phyloP scores from a whole-genome alignment of 2,329 filamentous ascomycete genomes.

The Ophiosphaerella narmari region DNA sequence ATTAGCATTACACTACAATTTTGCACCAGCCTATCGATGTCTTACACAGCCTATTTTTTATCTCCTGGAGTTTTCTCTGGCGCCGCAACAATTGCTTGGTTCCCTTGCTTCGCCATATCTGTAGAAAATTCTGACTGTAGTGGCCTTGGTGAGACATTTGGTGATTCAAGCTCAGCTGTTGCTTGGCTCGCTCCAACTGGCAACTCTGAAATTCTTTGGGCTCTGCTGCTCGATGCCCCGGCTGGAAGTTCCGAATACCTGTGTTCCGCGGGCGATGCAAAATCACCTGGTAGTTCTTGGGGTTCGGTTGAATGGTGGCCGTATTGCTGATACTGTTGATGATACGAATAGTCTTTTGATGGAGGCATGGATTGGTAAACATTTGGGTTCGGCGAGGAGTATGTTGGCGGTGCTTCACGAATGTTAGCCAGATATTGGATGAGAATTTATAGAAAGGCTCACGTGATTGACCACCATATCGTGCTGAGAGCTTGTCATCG shows the following conservation, averaged over 20 bases:
- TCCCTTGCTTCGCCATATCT: constrained; percentile 13
- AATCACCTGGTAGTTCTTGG: constrained; percentile 24
- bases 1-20: constrained; percentile 1
- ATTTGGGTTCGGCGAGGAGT: constrained; percentile 25
- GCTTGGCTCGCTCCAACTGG: constrained; percentile 13
- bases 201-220: constrained; percentile 25
- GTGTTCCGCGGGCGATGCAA: constrained; percentile 5
- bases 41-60: not conserved
- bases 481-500: constrained; percentile 9
- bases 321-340: constrained; percentile 20
- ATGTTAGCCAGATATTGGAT: constrained; percentile 5
- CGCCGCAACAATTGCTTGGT: constrained; percentile 14
- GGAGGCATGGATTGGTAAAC: constrained; percentile 15
- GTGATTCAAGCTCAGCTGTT: constrained; percentile 25
- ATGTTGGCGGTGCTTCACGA: constrained; percentile 30
- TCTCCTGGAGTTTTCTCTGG: constrained; percentile 4
- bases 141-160: constrained; percentile 20
- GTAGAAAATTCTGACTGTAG: constrained; percentile 15
- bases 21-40: not conserved
- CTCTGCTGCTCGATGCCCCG: constrained; percentile 7
- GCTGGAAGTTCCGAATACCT: constrained; percentile 33
- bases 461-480: constrained; percentile 29
- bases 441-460: constrained; percentile 1
- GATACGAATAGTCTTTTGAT: constrained; percentile 10
- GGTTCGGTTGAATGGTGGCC: constrained; percentile 16